Evolutionary conservation across 1,139 yeast species (phyloP).

Genomic region (Diutina mesorugosa): DNA sequence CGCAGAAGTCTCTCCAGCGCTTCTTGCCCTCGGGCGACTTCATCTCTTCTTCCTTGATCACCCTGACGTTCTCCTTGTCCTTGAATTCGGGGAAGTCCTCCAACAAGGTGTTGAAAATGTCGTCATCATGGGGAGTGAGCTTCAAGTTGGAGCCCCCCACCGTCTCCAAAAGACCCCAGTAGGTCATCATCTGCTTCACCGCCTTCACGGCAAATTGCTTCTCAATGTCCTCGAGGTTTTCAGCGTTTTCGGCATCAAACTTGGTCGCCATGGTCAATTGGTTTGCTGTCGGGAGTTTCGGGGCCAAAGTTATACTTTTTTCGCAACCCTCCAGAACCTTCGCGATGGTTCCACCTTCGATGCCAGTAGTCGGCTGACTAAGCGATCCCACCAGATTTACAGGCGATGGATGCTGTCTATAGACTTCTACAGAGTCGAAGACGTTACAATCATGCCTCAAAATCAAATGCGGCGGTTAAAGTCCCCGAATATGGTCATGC

Average conservation of each 20-base stretch:
- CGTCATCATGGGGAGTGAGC: slow-evolving; percentile 74
- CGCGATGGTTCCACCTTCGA: neutral
- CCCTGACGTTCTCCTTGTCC: slow-evolving; percentile 40
- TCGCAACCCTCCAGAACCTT: neutral
- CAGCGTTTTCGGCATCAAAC: slow-evolving; percentile 43
- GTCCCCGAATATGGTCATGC: no score
- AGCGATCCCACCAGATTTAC: neutral
- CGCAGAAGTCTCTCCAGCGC: slow-evolving; percentile 85
- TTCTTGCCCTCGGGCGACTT: slow-evolving; percentile 71
- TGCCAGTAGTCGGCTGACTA: neutral
- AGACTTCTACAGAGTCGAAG: no score
- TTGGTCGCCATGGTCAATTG: neutral
- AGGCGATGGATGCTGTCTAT: no score
- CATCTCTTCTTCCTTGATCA: slow-evolving; percentile 66
- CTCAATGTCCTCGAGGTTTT: slow-evolving; percentile 62
- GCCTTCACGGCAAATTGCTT: slow-evolving; percentile 97
- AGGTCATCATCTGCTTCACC: slow-evolving; percentile 88
- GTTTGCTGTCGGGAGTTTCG: neutral
- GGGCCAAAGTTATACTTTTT: neutral
- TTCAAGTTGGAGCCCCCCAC: slow-evolving; percentile 70
- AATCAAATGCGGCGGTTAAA: no score
- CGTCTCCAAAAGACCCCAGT: slow-evolving; percentile 69
- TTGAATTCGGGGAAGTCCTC: slow-evolving; percentile 78
- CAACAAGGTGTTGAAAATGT: slow-evolving; percentile 56
- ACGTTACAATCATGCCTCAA: no score